Conservation (phyloP, 805 yeast genomes). For the Candida ficus region DNA sequence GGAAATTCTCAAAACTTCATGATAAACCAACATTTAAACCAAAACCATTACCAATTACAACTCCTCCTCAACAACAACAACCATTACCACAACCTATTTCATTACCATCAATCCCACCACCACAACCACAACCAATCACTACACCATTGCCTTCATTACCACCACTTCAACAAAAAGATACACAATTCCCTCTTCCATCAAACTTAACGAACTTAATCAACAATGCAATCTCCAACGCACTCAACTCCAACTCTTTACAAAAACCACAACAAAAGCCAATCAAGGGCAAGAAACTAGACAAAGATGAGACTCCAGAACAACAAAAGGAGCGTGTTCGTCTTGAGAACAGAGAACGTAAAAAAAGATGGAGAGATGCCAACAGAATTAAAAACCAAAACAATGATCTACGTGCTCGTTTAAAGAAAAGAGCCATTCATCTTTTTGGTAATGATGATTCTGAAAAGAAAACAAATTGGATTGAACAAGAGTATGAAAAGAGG, state of each 20-base stretch:
- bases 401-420: constrained; percentile 75
- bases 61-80: constrained; percentile 1
- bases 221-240: constrained; percentile 22
- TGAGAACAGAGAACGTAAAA: constrained; percentile 74
- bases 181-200: constrained; percentile 21
- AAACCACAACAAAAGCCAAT: constrained; percentile 2
- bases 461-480: constrained; percentile 65
- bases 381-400: constrained; percentile 79
- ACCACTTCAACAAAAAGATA: constrained; percentile 16
- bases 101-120: neutral
- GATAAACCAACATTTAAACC: constrained; percentile 4
- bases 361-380: constrained; percentile 80
- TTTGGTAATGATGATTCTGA: constrained; percentile 59
- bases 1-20: constrained; percentile 24
- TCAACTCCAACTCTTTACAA: constrained; percentile 3
- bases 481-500: constrained; percentile 62
- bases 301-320: constrained; percentile 25
- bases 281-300: constrained; percentile 16
- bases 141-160: constrained; percentile 3
- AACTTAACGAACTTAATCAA: constrained; percentile 20
- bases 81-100: neutral
- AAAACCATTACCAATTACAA: neutral
- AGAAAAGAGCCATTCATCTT: constrained; percentile 60
- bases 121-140: neutral
- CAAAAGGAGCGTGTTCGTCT: constrained; percentile 53